Evolutionary conservation across 2,329 filamentous ascomycete species (phyloP), one percentile per base, ranked within the genome.

Genomic region (Cercospora sesami): DNA sequence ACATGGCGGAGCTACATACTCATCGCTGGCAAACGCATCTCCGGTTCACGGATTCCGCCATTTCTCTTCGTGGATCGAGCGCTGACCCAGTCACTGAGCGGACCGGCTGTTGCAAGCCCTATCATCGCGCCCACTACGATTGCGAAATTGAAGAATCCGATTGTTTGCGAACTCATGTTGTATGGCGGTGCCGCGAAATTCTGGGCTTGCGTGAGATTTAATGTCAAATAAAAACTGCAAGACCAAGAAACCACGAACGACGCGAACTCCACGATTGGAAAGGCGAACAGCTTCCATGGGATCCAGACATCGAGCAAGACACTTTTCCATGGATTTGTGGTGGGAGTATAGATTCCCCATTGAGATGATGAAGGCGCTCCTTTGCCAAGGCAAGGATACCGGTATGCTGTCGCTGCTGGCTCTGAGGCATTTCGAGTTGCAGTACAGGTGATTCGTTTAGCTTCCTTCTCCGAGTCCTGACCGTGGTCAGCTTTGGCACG

Each of bases 241-340:
- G 81, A 82, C 86, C 86, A 90, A 26, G 84, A 86, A 5, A 89
- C 86, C 26, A 88, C 83, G 71, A 90, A 89, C 16, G 86, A 82
- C 0, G 87, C 82, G 67, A 88, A 87, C 69, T 89, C 83, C 51
- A 90, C 84, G 66, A 90, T 89, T 0, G 88, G 88, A 76, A 87
- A 90, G 0, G 81, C 72, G 73, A 88, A 85, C 0, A 90, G 80
- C 72, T 89, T 87, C 83, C 86, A 88, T 0, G 88, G 88, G 8
- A 86, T 82, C 83, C 84, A 88, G 23, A 90, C 80, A 71, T 87
- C 86, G 30, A 83, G 76, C 1, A 85, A 51, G 28, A 89, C 79
- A 23, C 79, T 81, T 71, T 79, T 80, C 70, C 79, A 78, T 0
- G 81, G 80, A 59, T 85, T 79, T 1, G 82, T 78, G 71, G 82